phyloP scores from a whole-genome alignment of 495 filamentous ascomycete genomes.

The Aspergillus haitiensis region DNA sequence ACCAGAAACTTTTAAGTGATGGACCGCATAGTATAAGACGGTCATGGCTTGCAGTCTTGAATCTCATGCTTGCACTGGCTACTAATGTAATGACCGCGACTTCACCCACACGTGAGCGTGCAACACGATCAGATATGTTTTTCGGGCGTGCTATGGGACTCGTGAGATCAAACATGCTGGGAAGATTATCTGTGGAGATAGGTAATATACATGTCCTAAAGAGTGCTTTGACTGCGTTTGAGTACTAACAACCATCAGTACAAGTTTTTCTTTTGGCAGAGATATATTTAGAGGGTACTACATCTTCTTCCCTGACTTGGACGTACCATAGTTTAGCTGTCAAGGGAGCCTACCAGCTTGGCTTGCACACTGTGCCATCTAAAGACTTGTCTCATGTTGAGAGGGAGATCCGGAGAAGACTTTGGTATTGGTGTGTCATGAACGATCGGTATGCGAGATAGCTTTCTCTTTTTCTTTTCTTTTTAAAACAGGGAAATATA shows the following conservation, averaged over 20 bases:
- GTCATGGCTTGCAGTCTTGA: background rate
- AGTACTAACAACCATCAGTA: background rate
- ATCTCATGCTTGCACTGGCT: constrained; percentile 1
- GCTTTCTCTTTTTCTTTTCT: no score
- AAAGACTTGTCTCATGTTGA: background rate
- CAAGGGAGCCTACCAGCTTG: constrained; percentile 9
- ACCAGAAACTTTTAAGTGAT: background rate
- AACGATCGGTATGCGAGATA: constrained; percentile 3
- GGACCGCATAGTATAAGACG: background rate
- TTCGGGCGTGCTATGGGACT: background rate
- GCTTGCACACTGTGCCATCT: background rate
- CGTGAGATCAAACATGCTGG: background rate
- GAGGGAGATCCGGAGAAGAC: constrained; percentile 3
- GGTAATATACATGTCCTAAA: background rate
- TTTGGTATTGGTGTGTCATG: constrained; percentile 14
- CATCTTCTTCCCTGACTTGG: constrained; percentile 5
- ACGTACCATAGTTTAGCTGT: constrained; percentile 11
- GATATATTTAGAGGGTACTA: constrained; percentile 5
- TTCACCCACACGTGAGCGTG: background rate
- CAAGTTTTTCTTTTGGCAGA: constrained; percentile 1
- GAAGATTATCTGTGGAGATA: background rate
- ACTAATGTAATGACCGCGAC: constrained; percentile 6
- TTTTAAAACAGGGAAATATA: no score
- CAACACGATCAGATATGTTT: background rate
- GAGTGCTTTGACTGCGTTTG: background rate